phyloP scores from a whole-genome alignment of 305 asterid genomes.

The Fraxinus ornus region DNA sequence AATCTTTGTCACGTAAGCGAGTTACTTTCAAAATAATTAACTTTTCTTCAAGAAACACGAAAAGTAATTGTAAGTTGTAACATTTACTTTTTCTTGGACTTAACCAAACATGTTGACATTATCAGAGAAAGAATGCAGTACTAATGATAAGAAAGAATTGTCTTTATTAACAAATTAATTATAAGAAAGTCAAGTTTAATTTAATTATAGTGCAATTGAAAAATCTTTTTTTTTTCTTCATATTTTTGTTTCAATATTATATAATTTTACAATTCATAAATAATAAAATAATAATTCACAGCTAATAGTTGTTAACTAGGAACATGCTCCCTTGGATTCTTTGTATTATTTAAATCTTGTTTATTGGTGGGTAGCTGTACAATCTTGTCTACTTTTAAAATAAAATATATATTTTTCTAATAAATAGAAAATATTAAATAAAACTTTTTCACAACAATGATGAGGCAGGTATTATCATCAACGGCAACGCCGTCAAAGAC shows the following conservation, averaged over 20 bases:
- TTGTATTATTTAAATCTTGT: neutral
- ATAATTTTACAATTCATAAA: neutral
- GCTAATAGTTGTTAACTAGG: neutral
- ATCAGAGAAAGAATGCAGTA: no score
- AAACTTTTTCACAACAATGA: neutral
- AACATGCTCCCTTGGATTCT: neutral
- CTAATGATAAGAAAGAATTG: no score
- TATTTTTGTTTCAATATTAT: neutral
- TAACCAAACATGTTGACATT: no score
- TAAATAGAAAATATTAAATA: no score
- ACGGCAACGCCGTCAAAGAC: neutral
- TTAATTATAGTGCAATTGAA: neutral
- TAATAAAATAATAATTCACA: neutral
- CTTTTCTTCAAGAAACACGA: no score
- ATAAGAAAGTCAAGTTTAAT: neutral
- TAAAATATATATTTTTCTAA: neutral
- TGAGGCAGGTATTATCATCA: neutral
- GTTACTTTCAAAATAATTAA: neutral
- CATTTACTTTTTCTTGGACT: no score
- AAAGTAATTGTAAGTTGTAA: no score
- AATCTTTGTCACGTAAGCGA: constrained; percentile 48
- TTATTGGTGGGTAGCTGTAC: neutral
- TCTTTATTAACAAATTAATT: no score
- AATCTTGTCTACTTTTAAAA: neutral
- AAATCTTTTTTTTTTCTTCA: no score